Evolutionary conservation across 352 stramenopile genomes (phyloP).

Genomic region (Phytophthora cryptogea): DNA sequence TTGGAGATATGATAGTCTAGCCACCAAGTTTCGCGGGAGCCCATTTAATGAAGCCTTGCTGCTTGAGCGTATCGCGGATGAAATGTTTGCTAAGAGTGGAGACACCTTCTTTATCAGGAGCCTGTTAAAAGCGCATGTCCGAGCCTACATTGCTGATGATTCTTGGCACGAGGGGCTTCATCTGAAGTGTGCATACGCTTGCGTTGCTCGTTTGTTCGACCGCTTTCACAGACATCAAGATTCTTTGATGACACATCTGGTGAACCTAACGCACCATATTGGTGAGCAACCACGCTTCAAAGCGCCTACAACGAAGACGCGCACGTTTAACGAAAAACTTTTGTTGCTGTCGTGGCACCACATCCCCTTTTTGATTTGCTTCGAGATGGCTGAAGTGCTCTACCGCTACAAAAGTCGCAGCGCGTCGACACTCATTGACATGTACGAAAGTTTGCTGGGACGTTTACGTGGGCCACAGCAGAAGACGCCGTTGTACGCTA

Average conservation of each 20-base stretch:
- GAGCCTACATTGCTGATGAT: constrained; percentile 37
- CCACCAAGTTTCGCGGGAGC: constrained; percentile 36
- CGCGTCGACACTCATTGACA: constrained; percentile 36
- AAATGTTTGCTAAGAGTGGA: constrained; percentile 41
- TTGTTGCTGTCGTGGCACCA: constrained; percentile 59
- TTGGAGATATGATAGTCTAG: constrained; percentile 55
- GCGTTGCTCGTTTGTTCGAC: constrained; percentile 39
- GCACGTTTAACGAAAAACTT: constrained; percentile 28
- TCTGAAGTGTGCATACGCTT: constrained; percentile 35
- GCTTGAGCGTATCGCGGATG: constrained; percentile 55
- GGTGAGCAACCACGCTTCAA: constrained; percentile 2
- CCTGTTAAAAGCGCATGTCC: constrained; percentile 54
- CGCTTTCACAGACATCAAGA: constrained; percentile 36
- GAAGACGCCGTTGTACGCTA: constrained; percentile 31
- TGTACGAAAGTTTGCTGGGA: constrained; percentile 63
- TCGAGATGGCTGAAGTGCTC: constrained; percentile 63
- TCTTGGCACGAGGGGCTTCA: constrained; percentile 42
- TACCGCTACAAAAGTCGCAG: constrained; percentile 42
- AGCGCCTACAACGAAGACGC: neutral
- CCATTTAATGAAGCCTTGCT: constrained; percentile 60
- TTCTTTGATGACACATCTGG: constrained; percentile 9
- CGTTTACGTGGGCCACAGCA: constrained; percentile 44
- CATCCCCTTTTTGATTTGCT: constrained; percentile 64
- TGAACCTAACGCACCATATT: constrained; percentile 15
- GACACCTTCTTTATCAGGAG: constrained; percentile 64